Evolutionary conservation across 2,329 filamentous ascomycete species (phyloP).

Genomic region (Penicillium vulpinum): DNA sequence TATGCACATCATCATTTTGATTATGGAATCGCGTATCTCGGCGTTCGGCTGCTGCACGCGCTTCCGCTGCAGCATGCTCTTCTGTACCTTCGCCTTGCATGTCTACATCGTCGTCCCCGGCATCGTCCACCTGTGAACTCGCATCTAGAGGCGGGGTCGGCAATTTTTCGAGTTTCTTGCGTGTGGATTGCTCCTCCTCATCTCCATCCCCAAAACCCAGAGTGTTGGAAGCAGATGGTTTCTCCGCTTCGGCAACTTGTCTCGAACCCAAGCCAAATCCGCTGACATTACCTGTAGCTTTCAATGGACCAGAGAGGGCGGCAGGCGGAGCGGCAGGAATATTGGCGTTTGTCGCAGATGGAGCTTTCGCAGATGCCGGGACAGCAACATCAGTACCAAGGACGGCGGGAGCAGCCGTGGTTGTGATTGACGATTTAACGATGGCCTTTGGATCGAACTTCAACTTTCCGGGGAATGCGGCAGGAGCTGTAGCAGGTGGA

Average conservation of each 20-base stretch:
- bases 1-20: conserved; percentile 49
- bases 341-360: conserved; percentile 39
- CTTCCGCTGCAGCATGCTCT: conserved; percentile 82
- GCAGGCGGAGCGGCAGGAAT: conserved; percentile 44
- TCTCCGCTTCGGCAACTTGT: conserved; percentile 63
- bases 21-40: conserved; percentile 67
- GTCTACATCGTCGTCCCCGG: conserved; percentile 71
- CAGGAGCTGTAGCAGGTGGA: conserved; percentile 55
- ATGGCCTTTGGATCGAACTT: conserved; percentile 89
- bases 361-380: conserved; percentile 49
- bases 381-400: conserved; percentile 58
- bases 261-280: conserved; percentile 80
- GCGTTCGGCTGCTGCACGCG: conserved; percentile 79
- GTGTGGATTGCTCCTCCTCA: conserved; percentile 84
- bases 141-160: conserved; percentile 69
- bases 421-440: conserved; percentile 66
- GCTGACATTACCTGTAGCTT: conserved; percentile 71
- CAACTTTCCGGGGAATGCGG: conserved; percentile 74
- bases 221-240: conserved; percentile 68
- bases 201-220: conserved; percentile 87
- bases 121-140: conserved; percentile 60
- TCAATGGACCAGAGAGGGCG: conserved; percentile 52
- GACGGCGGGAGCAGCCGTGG: conserved; percentile 53
- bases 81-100: conserved; percentile 78
- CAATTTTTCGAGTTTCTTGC: conserved; percentile 87